phyloP scores from a whole-genome alignment of 352 stramenopile genomes.

The Phytophthora hibernalis region DNA sequence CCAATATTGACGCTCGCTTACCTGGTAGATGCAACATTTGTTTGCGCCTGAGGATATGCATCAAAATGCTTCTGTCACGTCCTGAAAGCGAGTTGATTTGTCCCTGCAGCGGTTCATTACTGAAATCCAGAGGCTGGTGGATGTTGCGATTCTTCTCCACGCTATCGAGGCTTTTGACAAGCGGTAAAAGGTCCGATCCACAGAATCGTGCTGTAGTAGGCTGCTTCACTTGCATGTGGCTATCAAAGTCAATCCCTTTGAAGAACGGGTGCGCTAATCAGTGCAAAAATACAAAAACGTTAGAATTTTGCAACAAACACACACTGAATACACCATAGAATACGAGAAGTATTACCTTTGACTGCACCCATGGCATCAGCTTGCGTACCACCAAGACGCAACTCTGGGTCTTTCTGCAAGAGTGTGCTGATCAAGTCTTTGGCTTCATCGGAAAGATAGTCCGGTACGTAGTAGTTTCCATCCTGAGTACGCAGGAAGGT shows the following conservation, averaged over 20 bases:
- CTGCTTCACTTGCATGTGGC: slow-evolving; percentile 53
- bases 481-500: slow-evolving; percentile 82
- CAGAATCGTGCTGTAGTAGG: slow-evolving; percentile 47
- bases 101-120: slow-evolving; percentile 43
- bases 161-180: slow-evolving; percentile 50
- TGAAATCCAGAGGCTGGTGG: slow-evolving; percentile 34
- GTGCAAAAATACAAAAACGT: slow-evolving; percentile 7
- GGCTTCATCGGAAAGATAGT: slow-evolving; percentile 67
- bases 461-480: slow-evolving; percentile 60
- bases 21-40: slow-evolving; percentile 72
- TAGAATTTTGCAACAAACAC: neutral
- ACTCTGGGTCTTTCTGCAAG: slow-evolving; percentile 52
- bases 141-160: slow-evolving; percentile 46
- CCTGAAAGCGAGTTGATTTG: slow-evolving; percentile 46
- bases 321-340: neutral
- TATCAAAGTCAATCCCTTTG: slow-evolving; percentile 64
- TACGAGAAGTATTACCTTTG: slow-evolving; percentile 55
- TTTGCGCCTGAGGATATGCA: slow-evolving; percentile 85
- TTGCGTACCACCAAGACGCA: slow-evolving; percentile 39
- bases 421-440: slow-evolving; percentile 70
- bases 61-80: slow-evolving; percentile 53
- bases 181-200: slow-evolving; percentile 50
- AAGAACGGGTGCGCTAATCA: slow-evolving; percentile 81
- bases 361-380: slow-evolving; percentile 48
- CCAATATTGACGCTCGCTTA: slow-evolving; percentile 14